These are phyloP conservation scores for Ophiostoma sp. DNA, from an alignment of 2,329 filamentous ascomycete genomes.

Conservation along the genomic window DNA sequence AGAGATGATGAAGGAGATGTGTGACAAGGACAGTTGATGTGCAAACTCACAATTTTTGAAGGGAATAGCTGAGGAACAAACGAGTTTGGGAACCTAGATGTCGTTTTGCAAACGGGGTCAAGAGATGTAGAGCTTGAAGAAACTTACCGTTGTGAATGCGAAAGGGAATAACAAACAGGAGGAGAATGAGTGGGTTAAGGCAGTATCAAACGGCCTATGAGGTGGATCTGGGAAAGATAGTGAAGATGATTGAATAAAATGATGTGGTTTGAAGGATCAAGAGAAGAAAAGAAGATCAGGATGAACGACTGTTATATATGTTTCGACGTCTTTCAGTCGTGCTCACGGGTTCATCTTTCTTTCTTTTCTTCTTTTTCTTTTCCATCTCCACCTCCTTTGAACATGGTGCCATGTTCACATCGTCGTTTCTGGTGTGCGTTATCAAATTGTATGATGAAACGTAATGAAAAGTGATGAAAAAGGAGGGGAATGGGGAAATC, in stretches of 20 bases:
- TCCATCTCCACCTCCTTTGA: background rate
- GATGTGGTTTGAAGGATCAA: background rate
- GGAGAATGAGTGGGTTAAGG: background rate
- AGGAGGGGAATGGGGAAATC: background rate
- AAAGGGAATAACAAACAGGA: background rate
- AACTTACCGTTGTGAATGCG: background rate
- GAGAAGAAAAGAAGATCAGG: background rate
- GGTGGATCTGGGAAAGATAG: background rate
- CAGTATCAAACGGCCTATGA: background rate
- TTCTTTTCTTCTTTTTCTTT: background rate
- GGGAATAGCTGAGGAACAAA: background rate
- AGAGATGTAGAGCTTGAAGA: background rate
- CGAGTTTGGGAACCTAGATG: background rate
- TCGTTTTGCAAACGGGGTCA: background rate
- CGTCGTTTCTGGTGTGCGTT: too few relatives aligned
- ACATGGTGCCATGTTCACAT: background rate
- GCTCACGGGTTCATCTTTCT: background rate
- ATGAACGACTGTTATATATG: background rate
- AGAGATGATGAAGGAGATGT: background rate
- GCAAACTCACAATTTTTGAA: background rate
- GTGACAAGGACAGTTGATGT: background rate
- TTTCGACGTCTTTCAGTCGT: background rate
- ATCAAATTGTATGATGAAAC: background rate
- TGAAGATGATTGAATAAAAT: background rate
- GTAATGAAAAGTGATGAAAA: background rate